Evolutionary conservation across 2,329 filamentous ascomycete species (phyloP).

Genomic region (Penicillium griseofulvum): DNA sequence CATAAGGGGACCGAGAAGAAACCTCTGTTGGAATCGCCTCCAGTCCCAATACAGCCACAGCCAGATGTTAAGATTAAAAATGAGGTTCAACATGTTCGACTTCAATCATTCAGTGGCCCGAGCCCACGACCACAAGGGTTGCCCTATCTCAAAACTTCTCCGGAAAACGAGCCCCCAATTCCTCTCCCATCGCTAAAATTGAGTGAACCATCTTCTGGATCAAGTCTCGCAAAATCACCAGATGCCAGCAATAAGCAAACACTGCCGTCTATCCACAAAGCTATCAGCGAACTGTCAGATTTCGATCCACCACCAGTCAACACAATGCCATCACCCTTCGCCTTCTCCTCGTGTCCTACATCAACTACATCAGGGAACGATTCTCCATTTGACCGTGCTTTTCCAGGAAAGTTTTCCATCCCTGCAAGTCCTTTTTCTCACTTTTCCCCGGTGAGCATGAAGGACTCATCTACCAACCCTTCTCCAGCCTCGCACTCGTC

Average conservation of each 20-base stretch:
- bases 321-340: conserved; percentile 26
- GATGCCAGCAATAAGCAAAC: conserved; percentile 33
- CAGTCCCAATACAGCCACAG: neutral
- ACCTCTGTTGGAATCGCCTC: neutral
- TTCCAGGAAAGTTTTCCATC: conserved; percentile 31
- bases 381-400: conserved; percentile 31
- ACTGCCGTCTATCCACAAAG: conserved; percentile 43
- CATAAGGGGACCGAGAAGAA: neutral
- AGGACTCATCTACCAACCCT: conserved; percentile 36
- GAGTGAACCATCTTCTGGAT: conserved; percentile 39
- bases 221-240: conserved; percentile 33
- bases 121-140: conserved; percentile 10
- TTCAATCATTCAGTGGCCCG: conserved; percentile 5
- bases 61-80: neutral
- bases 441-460: conserved; percentile 40
- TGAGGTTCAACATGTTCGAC: neutral
- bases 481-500: conserved; percentile 33
- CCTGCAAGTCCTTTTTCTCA: conserved; percentile 38
- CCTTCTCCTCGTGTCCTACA: conserved; percentile 26
- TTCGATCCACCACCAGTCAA: conserved; percentile 18
- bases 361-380: conserved; percentile 29
- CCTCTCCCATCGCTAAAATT: conserved; percentile 43
- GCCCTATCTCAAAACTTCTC: conserved; percentile 26
- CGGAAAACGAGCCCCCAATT: conserved; percentile 29
- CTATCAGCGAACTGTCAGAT: conserved; percentile 36